Conservation (phyloP, 768 basidiomycete species). For the Naganishia vaughanmartiniae region DNA sequence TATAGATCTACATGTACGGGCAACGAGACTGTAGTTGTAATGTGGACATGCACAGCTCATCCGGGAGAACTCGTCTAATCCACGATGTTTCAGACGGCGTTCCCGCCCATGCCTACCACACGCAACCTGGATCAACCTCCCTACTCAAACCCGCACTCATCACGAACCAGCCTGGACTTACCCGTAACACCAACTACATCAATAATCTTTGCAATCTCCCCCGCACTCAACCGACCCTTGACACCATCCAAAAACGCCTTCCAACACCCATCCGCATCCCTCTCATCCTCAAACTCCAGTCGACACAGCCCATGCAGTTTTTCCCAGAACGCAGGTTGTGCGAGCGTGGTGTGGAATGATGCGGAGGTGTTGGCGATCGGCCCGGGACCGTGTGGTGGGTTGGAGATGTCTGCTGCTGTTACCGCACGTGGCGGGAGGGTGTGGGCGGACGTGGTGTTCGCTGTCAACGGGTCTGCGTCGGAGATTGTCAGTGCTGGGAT, state of each 20-base stretch:
- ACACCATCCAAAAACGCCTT: slow-evolving; percentile 81
- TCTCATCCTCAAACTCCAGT: slow-evolving; percentile 63
- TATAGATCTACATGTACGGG: neutral
- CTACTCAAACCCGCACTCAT: neutral
- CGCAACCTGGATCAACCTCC: neutral
- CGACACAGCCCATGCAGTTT: slow-evolving; percentile 65
- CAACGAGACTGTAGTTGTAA: neutral
- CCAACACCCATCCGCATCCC: slow-evolving; percentile 70
- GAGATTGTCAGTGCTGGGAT: slow-evolving; percentile 43
- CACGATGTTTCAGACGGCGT: slow-evolving; percentile 1
- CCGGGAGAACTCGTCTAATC: too few relatives aligned
- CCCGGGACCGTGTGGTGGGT: slow-evolving; percentile 43
- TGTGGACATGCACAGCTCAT: neutral
- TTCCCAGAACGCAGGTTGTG: slow-evolving; percentile 77
- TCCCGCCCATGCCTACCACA: slow-evolving; percentile 26
- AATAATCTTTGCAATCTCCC: slow-evolving; percentile 86
- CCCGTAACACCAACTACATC: slow-evolving; percentile 82
- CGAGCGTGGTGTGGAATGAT: slow-evolving; percentile 65
- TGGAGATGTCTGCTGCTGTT: slow-evolving; percentile 57
- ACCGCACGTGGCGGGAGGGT: slow-evolving; percentile 70
- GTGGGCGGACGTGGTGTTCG: slow-evolving; percentile 47
- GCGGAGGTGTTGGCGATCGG: slow-evolving; percentile 50
- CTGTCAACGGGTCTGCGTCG: slow-evolving; percentile 36
- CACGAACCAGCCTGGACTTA: slow-evolving; percentile 20
- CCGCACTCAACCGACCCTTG: slow-evolving; percentile 74